Percentiles rank a stretch among this genome's conserved stretches.
These are phyloP conservation scores for Keithomyces neogunnii DNA, from an alignment of 2,329 filamentous ascomycete species.

Conservation along the genomic window DNA sequence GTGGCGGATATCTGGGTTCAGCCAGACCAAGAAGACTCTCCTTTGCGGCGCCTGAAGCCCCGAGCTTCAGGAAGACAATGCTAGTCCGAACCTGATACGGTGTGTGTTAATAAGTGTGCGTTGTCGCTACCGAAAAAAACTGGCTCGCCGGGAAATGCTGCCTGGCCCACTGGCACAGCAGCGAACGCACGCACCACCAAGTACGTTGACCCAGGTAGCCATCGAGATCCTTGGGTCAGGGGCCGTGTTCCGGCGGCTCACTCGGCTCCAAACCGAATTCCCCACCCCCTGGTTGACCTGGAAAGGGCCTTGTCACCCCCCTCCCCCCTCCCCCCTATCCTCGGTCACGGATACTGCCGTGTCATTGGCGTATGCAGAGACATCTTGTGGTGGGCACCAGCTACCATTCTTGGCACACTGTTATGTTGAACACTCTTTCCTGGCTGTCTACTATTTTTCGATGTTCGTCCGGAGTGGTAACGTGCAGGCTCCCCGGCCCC, in stretches of 20 bases:
- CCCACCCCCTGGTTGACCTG: constrained; percentile 14
- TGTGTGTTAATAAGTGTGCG: not conserved
- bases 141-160: not conserved
- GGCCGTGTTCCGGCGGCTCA: constrained; percentile 21
- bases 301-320: constrained; percentile 19
- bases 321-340: constrained; percentile 18
- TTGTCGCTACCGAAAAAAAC: not conserved
- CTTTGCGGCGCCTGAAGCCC: no score
- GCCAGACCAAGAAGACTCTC: no score
- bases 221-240: constrained; percentile 16
- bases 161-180: not conserved
- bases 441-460: not conserved
- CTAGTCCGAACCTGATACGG: not conserved
- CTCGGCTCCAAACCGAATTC: constrained; percentile 29
- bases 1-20: no score
- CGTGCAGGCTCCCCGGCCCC: not conserved
- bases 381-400: constrained; percentile 16
- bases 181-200: not conserved
- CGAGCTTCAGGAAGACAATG: not conserved
- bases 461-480: not conserved
- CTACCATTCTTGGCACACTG: constrained; percentile 9
- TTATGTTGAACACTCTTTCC: not conserved
- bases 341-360: constrained; percentile 23
- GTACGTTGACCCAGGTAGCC: not conserved
- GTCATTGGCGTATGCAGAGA: constrained; percentile 24